A percentile compares a stretch with the other conserved stretches of the same genome.
phyloP scores from a whole-genome alignment of 192 early-diverging fungal genomes.

The Gryganskiella cystojenkinii region DNA sequence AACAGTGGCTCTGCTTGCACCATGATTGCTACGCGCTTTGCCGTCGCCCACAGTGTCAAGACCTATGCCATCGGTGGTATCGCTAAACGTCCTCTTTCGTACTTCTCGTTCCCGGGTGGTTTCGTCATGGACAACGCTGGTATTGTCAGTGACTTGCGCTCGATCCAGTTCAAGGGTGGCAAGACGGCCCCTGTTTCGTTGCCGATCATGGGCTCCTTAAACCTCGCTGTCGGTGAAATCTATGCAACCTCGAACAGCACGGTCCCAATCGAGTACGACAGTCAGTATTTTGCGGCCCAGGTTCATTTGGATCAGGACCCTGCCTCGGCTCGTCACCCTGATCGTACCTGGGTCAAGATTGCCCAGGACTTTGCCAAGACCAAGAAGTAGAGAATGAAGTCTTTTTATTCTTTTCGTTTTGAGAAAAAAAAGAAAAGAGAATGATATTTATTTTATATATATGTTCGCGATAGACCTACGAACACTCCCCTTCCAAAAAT shows the following conservation, averaged over 20 bases:
- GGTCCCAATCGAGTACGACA: slow-evolving; percentile 37
- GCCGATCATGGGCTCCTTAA: slow-evolving; percentile 13
- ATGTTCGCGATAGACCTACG: too few relatives aligned
- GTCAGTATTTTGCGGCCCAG: slow-evolving; percentile 21
- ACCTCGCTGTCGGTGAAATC: slow-evolving; percentile 26
- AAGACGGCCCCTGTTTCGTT: slow-evolving; percentile 7
- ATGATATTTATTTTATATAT: too few relatives aligned
- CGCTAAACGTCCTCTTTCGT: slow-evolving; percentile 31
- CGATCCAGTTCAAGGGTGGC: slow-evolving; percentile 10
- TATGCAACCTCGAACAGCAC: slow-evolving; percentile 27
- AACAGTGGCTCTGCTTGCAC: slow-evolving; percentile 39
- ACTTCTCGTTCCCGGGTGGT: slow-evolving; percentile 49
- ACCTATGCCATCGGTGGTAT: slow-evolving; percentile 51
- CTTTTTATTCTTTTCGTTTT: neutral
- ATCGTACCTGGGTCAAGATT: slow-evolving; percentile 41
- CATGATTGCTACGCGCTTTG: slow-evolving; percentile 41
- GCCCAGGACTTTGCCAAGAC: slow-evolving; percentile 11
- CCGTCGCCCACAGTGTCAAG: slow-evolving; percentile 21
- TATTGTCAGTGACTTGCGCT: slow-evolving; percentile 3
- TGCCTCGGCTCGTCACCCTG: slow-evolving; percentile 40
- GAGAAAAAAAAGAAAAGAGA: neutral
- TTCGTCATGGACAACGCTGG: slow-evolving; percentile 17
- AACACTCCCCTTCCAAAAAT: too few relatives aligned
- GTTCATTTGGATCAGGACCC: slow-evolving; percentile 39
- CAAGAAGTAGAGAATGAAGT: neutral